Percentiles rank a stretch among this genome's conserved stretches.
Evolutionary conservation across 2,329 filamentous ascomycete genomes (phyloP).

Genomic region (Colletotrichum navitas): DNA sequence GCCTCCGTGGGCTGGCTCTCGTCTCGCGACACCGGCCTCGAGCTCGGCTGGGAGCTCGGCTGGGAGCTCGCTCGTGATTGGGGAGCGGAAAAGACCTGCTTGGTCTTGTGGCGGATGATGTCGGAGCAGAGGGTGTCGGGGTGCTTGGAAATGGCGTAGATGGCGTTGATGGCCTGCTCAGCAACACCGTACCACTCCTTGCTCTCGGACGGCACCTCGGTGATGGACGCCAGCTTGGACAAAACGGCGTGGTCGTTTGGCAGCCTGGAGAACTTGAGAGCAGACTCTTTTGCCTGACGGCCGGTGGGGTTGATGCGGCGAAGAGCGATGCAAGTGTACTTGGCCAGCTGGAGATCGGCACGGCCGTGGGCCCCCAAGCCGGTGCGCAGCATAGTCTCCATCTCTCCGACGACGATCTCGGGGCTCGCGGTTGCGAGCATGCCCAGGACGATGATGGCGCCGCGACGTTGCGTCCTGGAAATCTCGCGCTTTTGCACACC

Average conservation of each 20-base stretch:
- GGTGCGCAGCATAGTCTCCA: conserved; percentile 93
- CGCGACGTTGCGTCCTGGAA: conserved; percentile 88
- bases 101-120: conserved; percentile 88
- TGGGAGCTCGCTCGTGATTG: conserved; percentile 49
- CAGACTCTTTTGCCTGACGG: conserved; percentile 81
- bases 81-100: conserved; percentile 75
- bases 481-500: conserved; percentile 94
- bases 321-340: conserved; percentile 94
- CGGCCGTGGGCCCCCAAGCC: conserved; percentile 86
- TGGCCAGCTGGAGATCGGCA: conserved; percentile 87
- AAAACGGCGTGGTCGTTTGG: conserved; percentile 94
- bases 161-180: conserved; percentile 95
- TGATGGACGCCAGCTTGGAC: conserved; percentile 82
- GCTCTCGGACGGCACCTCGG: conserved; percentile 86
- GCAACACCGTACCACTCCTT: conserved; percentile 97
- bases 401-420: conserved; percentile 93
- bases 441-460: conserved; percentile 94
- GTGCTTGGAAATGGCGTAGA: conserved; percentile 93
- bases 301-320: conserved; percentile 89
- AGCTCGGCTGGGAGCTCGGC: conserved; percentile 59
- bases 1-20: conserved; percentile 39
- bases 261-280: conserved; percentile 78
- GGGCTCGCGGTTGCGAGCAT: conserved; percentile 96
- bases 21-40: conserved; percentile 48
- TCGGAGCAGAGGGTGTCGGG: conserved; percentile 94